Evolutionary conservation across 495 filamentous ascomycete genomes (phyloP).

Genomic region (Penicillium paxilli): DNA sequence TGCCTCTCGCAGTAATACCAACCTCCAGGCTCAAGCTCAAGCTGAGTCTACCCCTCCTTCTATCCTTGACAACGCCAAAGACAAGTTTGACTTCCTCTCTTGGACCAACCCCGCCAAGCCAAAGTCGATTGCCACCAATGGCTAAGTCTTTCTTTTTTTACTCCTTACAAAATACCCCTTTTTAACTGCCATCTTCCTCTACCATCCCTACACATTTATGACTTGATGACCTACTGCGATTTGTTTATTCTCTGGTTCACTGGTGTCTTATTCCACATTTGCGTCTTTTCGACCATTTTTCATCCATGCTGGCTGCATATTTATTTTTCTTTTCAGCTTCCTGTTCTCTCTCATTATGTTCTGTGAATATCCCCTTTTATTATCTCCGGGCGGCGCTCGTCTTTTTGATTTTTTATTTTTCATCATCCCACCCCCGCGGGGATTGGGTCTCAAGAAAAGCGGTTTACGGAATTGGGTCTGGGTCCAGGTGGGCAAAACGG

Average conservation of each 20-base stretch:
- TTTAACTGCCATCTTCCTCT: not conserved
- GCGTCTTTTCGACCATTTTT: conserved; percentile 8
- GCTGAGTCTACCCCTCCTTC: conserved; percentile 22
- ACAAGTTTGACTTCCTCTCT: conserved; percentile 58
- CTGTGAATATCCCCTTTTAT: conserved; percentile 30
- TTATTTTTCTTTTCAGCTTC: conserved; percentile 4
- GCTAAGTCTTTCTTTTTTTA: conserved; percentile 24
- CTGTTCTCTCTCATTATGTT: conserved; percentile 10
- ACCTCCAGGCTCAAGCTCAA: conserved; percentile 10
- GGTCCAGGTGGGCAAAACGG: conserved; percentile 19
- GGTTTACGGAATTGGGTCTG: conserved; percentile 17
- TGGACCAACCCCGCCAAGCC: conserved; percentile 54
- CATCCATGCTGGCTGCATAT: conserved; percentile 22
- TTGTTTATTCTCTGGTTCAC: conserved; percentile 11
- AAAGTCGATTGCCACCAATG: conserved; percentile 47
- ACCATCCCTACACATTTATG: conserved; percentile 11
- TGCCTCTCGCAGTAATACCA: conserved; percentile 17
- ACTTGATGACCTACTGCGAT: conserved; percentile 20
- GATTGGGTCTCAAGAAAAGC: conserved; percentile 23
- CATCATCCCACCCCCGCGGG: not conserved
- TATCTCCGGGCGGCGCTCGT: conserved; percentile 23
- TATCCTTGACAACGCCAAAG: conserved; percentile 53
- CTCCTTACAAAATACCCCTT: not conserved
- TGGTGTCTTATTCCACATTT: conserved; percentile 4
- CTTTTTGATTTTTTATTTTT: conserved; percentile 18